Base-by-base conservation (phyloP, 2,329 filamentous ascomycete genomes). In the Thelonectria discophora region DNA sequence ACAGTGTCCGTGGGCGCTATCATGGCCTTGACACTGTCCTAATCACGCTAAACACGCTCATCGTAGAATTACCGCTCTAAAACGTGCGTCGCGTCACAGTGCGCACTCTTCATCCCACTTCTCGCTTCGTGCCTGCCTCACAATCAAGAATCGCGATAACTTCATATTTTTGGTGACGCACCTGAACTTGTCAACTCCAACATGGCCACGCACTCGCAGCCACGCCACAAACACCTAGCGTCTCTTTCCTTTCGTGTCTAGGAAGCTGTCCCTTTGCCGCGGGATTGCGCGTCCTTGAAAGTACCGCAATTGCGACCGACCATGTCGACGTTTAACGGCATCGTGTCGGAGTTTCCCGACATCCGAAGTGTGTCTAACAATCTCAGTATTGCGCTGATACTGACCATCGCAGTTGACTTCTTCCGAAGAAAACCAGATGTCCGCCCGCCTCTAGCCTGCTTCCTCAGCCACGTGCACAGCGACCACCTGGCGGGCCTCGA, bases 391-490 rank as follows among this genome's bases (percentile, higher is more conserved):
- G 5, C 4, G 42, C 1, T 15, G 15, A 12, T 18, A 63, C 62
- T 63, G 10, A 70, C 12, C 17, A n/a, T 6, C 15, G 15, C 10
- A 91, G 89, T 97, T 66, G 94, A 97, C 77, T 93, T 89, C 79
- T 97, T 97, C 70, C 86, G 91, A 21, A 79, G 78, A 15, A 81
- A 82, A 48, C 78, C 81, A 4, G 80, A 80, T 6, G 77, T 77
- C 15, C 83, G 78, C 15, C 84, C 90, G 4, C 91, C 93, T 0
- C 77, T 95, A 57, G 93, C 91, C 15, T 95, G 90, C 75, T 97
- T 98, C 73, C 82, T 98, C 24, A 96, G 91, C 76, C 94, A 98
- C 84, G 88, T 96, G 2, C 94, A 97, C 74, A 96, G 90, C 65
- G 94, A 97, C 70, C 94, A 97, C 76, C 84, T 97, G 1, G 84